Percentiles rank a stretch among this genome's conserved stretches.
phyloP scores from a whole-genome alignment of 2,329 filamentous ascomycete genomes.

The Monilinia vaccinii-corymbosi region DNA sequence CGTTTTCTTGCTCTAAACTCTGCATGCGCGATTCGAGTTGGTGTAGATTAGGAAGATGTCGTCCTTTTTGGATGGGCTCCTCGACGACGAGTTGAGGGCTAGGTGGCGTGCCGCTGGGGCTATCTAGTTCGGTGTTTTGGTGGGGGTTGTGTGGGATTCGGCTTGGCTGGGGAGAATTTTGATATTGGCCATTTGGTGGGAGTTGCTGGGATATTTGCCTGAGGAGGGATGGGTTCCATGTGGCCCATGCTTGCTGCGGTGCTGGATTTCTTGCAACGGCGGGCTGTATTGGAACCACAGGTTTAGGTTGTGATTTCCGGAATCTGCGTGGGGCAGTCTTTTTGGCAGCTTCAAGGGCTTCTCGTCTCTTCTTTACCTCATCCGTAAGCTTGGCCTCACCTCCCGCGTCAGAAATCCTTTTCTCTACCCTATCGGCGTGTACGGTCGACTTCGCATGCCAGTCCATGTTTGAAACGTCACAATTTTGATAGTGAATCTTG shows the following conservation, averaged over 20 bases:
- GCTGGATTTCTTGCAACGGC: not conserved
- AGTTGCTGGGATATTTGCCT: not conserved
- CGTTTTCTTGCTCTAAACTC: not conserved
- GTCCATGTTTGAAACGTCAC: slow-evolving; percentile 8
- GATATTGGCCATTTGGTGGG: not conserved
- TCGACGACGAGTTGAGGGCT: not conserved
- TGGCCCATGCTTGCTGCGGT: not conserved
- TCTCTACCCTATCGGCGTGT: slow-evolving; percentile 1
- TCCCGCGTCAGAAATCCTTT: not conserved
- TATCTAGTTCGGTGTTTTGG: not conserved
- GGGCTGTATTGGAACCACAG: not conserved
- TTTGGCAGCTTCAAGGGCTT: not conserved
- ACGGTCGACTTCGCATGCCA: slow-evolving; percentile 4
- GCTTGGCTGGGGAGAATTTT: not conserved
- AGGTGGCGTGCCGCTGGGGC: not conserved
- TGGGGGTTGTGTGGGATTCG: not conserved
- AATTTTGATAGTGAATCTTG: slow-evolving; percentile 8
- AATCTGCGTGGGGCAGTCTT: not conserved
- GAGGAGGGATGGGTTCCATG: not conserved
- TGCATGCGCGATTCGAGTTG: not conserved
- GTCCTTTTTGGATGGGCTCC: not conserved
- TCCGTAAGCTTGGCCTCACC: not conserved
- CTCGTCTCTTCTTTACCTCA: not conserved
- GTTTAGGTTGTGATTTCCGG: not conserved
- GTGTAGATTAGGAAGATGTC: not conserved